These are phyloP conservation scores for Microbotryum saponariae DNA, from an alignment of 1,284 basidiomycete species.

Conservation along the genomic window DNA sequence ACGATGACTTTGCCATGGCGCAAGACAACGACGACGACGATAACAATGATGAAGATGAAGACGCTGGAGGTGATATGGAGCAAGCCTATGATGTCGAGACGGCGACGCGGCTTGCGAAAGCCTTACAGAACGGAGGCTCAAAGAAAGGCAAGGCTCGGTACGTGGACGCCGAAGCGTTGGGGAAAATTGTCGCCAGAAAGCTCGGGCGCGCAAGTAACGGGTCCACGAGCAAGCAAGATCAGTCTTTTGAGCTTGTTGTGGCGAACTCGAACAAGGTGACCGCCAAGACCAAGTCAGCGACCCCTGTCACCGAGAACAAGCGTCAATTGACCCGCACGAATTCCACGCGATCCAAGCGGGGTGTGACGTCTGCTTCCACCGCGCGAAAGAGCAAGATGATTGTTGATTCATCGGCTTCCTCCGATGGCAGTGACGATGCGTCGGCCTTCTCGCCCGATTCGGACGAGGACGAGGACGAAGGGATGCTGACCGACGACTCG, in stretches of 20 bases:
- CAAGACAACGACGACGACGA: not conserved
- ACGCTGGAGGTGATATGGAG: not conserved
- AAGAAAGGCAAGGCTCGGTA: conserved; percentile 1
- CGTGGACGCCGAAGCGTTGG: conserved; percentile 6
- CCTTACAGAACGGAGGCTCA: not conserved
- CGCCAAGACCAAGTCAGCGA: conserved; percentile 2
- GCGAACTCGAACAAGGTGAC: not conserved
- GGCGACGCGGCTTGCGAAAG: conserved; percentile 1
- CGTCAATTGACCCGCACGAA: not conserved
- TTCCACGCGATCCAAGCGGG: too few relatives aligned
- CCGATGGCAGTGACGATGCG: not conserved
- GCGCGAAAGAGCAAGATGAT: conserved; percentile 4
- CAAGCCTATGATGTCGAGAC: not conserved
- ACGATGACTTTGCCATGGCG: not conserved
- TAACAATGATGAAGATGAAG: not conserved
- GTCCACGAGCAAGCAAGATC: not conserved
- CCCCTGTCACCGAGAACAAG: not conserved
- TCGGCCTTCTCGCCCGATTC: not conserved
- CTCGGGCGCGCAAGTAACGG: conserved; percentile 2
- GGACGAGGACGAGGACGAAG: not conserved
- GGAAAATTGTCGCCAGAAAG: not conserved
- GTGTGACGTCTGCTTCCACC: too few relatives aligned
- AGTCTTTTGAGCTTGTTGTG: not conserved
- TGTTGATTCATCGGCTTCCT: not conserved
- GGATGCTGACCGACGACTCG: too few relatives aligned